phyloP scores from a whole-genome alignment of 208 protist species.

The Crithidia bombi region DNA sequence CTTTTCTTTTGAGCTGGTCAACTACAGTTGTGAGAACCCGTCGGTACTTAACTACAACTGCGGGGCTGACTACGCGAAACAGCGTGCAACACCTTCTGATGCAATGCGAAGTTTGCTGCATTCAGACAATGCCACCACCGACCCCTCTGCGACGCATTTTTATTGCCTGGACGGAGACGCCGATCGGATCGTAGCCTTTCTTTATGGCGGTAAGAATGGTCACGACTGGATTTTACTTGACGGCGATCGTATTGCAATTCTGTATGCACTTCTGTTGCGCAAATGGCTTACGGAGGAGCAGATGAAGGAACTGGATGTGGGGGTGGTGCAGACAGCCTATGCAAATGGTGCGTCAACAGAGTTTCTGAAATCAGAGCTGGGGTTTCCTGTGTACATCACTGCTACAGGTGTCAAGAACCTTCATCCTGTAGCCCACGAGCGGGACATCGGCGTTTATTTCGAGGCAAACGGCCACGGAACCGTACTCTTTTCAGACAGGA shows the following conservation, averaged over 20 bases:
- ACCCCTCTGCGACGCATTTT: slow-evolving; percentile 46
- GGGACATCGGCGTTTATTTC: slow-evolving; percentile 96
- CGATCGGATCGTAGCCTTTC: slow-evolving; percentile 91
- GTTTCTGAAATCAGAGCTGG: slow-evolving; percentile 68
- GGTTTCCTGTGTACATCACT: slow-evolving; percentile 54
- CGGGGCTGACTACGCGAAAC: slow-evolving; percentile 92
- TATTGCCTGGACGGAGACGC: slow-evolving; percentile 95
- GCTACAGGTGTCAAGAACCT: slow-evolving; percentile 95
- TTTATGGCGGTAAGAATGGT: slow-evolving; percentile 10
- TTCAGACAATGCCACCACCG: not conserved
- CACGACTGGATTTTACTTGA: slow-evolving; percentile 63
- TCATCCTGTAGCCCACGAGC: slow-evolving; percentile 86
- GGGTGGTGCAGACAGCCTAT: slow-evolving; percentile 96
- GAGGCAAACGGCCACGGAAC: slow-evolving; percentile 97
- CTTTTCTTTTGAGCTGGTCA: slow-evolving; percentile 60
- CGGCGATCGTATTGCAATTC: slow-evolving; percentile 80
- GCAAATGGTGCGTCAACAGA: slow-evolving; percentile 93
- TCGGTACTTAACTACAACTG: slow-evolving; percentile 77
- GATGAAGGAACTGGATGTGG: slow-evolving; percentile 53
- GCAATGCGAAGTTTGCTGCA: slow-evolving; percentile 41
- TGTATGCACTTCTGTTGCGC: slow-evolving; percentile 70
- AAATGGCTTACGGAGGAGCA: slow-evolving; percentile 48
- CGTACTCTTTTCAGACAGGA: slow-evolving; percentile 70
- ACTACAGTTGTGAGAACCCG: slow-evolving; percentile 39
- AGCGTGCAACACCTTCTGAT: slow-evolving; percentile 42